Evolutionary conservation across 1,139 yeast genomes (phyloP).

Genomic region (Magnusiomyces clavatus): DNA sequence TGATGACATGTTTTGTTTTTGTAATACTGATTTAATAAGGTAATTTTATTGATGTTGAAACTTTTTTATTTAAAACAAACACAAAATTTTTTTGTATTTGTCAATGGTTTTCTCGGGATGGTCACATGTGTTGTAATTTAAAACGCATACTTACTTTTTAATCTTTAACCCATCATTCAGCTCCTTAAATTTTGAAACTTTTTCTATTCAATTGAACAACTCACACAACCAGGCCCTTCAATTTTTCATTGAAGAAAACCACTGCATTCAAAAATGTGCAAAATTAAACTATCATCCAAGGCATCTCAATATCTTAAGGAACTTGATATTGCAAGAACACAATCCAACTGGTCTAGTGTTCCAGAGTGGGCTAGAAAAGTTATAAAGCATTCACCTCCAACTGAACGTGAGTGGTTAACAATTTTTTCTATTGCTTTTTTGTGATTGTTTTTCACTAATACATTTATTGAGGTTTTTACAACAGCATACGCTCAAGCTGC

Average conservation of each 20-base stretch:
- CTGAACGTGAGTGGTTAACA: slow-evolving; percentile 9
- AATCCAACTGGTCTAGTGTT: slow-evolving; percentile 19
- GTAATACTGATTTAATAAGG: background rate
- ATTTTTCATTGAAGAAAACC: too few species aligned
- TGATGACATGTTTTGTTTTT: slow-evolving; percentile 17
- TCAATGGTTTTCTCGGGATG: background rate
- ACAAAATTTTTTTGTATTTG: slow-evolving; percentile 1
- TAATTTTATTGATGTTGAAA: background rate
- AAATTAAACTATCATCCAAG: background rate
- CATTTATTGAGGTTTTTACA: background rate
- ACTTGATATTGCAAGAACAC: slow-evolving; percentile 20
- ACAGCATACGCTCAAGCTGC: slow-evolving; percentile 12
- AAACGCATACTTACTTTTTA: background rate
- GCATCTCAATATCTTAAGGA: slow-evolving; percentile 13
- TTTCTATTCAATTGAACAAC: background rate
- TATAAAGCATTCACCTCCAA: slow-evolving; percentile 16
- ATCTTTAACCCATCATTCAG: too few species aligned
- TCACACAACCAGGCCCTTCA: too few species aligned
- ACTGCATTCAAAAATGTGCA: too few species aligned
- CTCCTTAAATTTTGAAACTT: background rate
- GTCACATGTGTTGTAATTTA: background rate
- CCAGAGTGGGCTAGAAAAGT: slow-evolving; percentile 22
- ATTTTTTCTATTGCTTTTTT: background rate
- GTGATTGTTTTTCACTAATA: background rate
- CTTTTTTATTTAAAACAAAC: background rate